A percentile compares a stretch with the other conserved stretches of the same genome.
These are phyloP conservation scores for Euphorbia peplus DNA, from an alignment of 345 rosid genomes.

Conservation along the genomic window DNA sequence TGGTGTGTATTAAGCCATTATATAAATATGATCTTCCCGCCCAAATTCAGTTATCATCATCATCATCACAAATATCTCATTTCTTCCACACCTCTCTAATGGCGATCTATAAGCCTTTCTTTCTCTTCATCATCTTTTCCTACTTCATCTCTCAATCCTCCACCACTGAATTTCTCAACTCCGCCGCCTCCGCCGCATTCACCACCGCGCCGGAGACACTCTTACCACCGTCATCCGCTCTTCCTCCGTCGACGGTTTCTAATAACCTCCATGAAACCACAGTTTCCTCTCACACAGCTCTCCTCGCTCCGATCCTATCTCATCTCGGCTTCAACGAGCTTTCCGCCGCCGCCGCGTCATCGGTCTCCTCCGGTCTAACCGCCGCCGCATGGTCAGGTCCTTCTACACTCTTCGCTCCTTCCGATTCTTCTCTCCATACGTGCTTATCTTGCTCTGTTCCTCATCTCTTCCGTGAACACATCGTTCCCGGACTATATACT, in stretches of 20 bases:
- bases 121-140: constrained; percentile 14
- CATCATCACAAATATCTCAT: not conserved
- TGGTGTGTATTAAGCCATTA: too few relatives aligned
- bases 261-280: constrained; percentile 26
- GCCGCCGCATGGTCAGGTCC: constrained; percentile 52
- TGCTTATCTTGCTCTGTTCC: constrained; percentile 49
- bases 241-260: constrained; percentile 6
- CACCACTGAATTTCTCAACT: constrained; percentile 12
- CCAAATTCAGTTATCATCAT: not conserved
- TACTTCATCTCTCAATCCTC: constrained; percentile 2
- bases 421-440: constrained; percentile 48
- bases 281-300: constrained; percentile 32
- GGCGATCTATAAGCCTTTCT: constrained; percentile 23
- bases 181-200: not conserved
- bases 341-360: constrained; percentile 49
- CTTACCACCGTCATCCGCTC: constrained; percentile 1
- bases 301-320: constrained; percentile 48
- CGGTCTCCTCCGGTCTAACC: constrained; percentile 37
- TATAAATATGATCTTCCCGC: not conserved
- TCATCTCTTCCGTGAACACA: constrained; percentile 58
- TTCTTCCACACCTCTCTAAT: constrained; percentile 12
- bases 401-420: constrained; percentile 61
- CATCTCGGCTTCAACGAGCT: constrained; percentile 67
- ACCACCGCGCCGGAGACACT: not conserved
- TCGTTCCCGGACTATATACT: constrained; percentile 61